phyloP scores from a whole-genome alignment of 768 basidiomycete genomes.

The Lactarius sp. region DNA sequence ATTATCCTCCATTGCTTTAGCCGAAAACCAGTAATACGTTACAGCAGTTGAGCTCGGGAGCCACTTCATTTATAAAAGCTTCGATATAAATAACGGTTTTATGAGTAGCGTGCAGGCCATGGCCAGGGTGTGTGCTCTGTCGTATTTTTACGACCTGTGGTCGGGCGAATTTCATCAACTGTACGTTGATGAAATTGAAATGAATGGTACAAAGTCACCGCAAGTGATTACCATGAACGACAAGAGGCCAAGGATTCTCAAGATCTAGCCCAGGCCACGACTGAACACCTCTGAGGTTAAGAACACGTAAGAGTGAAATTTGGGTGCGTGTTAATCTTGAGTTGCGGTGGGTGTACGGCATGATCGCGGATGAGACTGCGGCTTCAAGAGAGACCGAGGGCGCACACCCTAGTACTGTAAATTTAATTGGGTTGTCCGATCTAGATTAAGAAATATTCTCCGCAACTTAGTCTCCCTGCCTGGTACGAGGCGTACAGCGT shows the following conservation, averaged over 20 bases:
- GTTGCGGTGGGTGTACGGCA: background rate
- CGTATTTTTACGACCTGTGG: background rate
- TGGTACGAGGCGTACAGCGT: background rate
- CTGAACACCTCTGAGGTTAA: background rate
- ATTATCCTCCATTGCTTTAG: background rate
- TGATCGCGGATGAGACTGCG: constrained; percentile 5
- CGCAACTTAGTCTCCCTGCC: background rate
- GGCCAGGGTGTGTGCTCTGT: background rate
- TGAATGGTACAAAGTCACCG: background rate
- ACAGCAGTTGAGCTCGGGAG: constrained; percentile 17
- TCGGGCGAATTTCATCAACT: background rate
- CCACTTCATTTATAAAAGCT: background rate
- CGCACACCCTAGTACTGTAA: background rate
- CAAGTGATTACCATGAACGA: background rate
- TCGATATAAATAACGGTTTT: background rate
- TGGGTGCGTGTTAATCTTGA: constrained; percentile 7
- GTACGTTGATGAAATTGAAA: background rate
- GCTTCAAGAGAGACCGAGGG: background rate
- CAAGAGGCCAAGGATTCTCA: background rate
- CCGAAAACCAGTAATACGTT: background rate
- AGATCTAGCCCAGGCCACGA: background rate
- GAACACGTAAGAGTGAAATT: constrained; percentile 7
- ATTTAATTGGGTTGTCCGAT: constrained; percentile 5
- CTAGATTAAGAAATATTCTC: constrained; percentile 3
- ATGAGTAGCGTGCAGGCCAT: background rate